Percentiles rank a stretch among this genome's conserved stretches.
Evolutionary conservation across 2,329 filamentous ascomycete species (phyloP).

Genomic region (Sporothrix mexicana): DNA sequence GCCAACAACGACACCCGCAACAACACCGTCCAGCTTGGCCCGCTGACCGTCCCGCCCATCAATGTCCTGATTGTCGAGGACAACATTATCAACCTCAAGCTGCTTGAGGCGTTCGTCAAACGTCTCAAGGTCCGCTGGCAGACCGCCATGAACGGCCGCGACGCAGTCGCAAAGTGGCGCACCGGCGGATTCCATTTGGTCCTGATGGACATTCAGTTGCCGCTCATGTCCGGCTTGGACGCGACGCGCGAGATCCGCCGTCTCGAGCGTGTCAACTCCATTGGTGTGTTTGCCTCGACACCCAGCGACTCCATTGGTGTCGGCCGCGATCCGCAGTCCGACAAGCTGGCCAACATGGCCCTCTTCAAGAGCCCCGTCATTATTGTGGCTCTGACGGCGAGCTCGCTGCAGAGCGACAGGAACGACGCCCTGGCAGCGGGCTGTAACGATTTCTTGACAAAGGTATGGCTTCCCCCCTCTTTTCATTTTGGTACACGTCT

Average conservation of each 20-base stretch:
- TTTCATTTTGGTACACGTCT: background rate
- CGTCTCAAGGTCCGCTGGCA: constrained; percentile 94
- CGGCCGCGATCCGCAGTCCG: constrained; percentile 63
- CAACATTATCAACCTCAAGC: constrained; percentile 94
- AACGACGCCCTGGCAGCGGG: constrained; percentile 94
- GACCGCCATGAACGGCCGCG: constrained; percentile 93
- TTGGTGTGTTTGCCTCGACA: constrained; percentile 84
- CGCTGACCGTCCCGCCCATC: constrained; percentile 90
- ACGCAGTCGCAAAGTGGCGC: constrained; percentile 93
- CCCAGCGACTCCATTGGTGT: constrained; percentile 56
- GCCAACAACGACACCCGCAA: background rate
- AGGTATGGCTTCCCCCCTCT: constrained; percentile 63
- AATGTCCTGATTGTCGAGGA: constrained; percentile 98
- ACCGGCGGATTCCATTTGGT: constrained; percentile 93
- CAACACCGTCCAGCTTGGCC: constrained; percentile 59
- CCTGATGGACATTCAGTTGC: constrained; percentile 97
- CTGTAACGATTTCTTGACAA: constrained; percentile 97
- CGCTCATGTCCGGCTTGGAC: constrained; percentile 93
- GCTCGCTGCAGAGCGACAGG: constrained; percentile 90
- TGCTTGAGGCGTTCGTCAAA: constrained; percentile 95
- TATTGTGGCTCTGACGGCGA: constrained; percentile 94
- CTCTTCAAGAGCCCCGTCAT: constrained; percentile 97
- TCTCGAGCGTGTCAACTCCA: constrained; percentile 86
- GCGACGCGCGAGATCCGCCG: constrained; percentile 93
- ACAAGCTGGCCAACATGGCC: constrained; percentile 69